These are phyloP conservation scores for Piedraia hortae DNA, from an alignment of 2,329 filamentous ascomycete species.

Conservation along the genomic window DNA sequence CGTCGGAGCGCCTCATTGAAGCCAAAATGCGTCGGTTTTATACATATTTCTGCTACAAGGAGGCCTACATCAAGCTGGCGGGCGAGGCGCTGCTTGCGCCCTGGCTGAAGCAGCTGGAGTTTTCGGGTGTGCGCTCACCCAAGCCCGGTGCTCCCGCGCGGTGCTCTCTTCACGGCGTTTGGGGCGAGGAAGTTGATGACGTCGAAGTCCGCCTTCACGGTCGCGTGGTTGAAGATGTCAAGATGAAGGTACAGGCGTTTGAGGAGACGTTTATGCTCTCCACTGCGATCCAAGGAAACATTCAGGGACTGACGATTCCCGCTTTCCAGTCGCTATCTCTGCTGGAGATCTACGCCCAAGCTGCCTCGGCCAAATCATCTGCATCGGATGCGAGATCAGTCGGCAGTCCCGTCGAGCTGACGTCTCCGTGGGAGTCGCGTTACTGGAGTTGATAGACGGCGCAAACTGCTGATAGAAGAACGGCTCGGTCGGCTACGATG, in stretches of 20 bases:
- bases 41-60: constrained; percentile 50
- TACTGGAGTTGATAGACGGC: constrained; percentile 3
- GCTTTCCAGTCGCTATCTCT: constrained; percentile 10
- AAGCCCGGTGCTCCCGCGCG: constrained; percentile 15
- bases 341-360: no score
- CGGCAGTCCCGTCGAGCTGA: constrained; percentile 2
- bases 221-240: constrained; percentile 22
- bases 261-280: constrained; percentile 31
- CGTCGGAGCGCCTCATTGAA: constrained; percentile 24
- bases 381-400: constrained; percentile 4
- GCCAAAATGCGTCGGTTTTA: constrained; percentile 44
- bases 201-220: constrained; percentile 25
- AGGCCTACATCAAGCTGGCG: constrained; percentile 62
- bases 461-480: no score
- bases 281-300: constrained; percentile 20
- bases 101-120: constrained; percentile 46
- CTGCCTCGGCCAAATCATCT: constrained; percentile 6
- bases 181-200: constrained; percentile 20
- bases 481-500: no score
- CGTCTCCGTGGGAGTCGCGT: constrained; percentile 4
- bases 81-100: constrained; percentile 47
- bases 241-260: constrained; percentile 29
- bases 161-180: constrained; percentile 18
- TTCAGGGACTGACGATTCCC: constrained; percentile 9
- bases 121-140: constrained; percentile 33